A percentile compares a stretch with the other conserved stretches of the same genome.
These are phyloP conservation scores for Yarrowia sp. DNA, from an alignment of 805 yeast species.

Conservation along the genomic window DNA sequence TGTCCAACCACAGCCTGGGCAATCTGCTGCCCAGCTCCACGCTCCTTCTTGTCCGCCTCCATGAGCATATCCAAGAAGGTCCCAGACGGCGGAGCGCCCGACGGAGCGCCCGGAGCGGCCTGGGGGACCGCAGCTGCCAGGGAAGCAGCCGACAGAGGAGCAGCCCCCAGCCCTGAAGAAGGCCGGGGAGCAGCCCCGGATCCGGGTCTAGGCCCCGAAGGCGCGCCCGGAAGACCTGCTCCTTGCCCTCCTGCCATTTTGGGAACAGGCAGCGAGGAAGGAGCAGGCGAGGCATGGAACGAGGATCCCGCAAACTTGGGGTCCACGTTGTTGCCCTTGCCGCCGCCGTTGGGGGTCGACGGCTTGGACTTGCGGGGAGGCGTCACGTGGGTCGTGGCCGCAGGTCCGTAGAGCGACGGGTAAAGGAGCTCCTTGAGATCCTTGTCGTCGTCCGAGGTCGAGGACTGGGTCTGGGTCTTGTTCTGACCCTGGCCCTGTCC, in stretches of 20 bases:
- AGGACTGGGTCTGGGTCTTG: neutral
- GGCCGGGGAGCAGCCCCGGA: neutral
- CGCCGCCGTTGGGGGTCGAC: neutral
- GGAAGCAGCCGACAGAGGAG: conserved; percentile 1
- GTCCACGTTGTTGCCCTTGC: conserved; percentile 10
- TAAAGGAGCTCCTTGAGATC: conserved; percentile 44
- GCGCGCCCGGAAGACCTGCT: neutral
- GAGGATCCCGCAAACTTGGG: conserved; percentile 46
- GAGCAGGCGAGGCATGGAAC: conserved; percentile 47
- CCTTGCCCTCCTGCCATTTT: neutral
- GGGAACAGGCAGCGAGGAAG: conserved; percentile 46
- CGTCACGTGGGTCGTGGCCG: conserved; percentile 19
- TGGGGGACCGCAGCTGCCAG: neutral
- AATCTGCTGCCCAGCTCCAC: conserved; percentile 18
- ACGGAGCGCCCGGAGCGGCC: neutral
- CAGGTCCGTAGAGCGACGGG: conserved; percentile 44
- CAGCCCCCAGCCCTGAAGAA: conserved; percentile 6
- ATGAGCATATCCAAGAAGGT: conserved; percentile 29
- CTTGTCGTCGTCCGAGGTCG: conserved; percentile 25
- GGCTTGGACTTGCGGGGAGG: conserved; percentile 17
- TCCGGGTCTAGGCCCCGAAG: neutral
- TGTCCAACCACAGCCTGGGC: neutral
- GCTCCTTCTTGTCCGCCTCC: conserved; percentile 36
- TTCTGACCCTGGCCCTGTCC: conserved; percentile 5
- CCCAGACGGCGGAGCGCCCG: neutral